Conservation (phyloP, 257 asterid species). For the Parsonsia alboflavescens region DNA sequence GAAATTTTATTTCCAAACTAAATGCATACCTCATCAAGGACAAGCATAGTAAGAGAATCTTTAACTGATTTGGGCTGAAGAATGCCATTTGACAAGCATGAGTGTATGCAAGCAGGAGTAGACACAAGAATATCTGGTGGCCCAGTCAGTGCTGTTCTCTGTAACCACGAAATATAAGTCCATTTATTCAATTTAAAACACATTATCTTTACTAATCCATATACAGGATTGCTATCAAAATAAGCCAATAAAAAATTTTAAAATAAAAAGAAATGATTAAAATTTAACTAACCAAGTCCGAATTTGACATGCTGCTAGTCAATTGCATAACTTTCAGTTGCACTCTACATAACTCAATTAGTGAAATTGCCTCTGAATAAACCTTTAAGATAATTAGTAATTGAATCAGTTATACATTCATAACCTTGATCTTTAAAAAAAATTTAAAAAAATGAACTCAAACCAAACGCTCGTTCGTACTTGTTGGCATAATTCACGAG, state of each 20-base stretch:
- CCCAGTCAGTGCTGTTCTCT: constrained; percentile 80
- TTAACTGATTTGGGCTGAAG: constrained; percentile 66
- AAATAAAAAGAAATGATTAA: not conserved
- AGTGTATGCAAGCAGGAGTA: constrained; percentile 79
- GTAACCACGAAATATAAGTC: constrained; percentile 13
- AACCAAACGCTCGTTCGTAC: constrained; percentile 25
- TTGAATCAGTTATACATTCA: not conserved
- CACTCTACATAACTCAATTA: constrained; percentile 77
- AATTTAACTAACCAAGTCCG: constrained; percentile 63
- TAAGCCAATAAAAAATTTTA: not conserved
- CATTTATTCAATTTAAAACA: not conserved
- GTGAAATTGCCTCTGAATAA: constrained; percentile 50
- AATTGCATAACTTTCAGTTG: constrained; percentile 70
- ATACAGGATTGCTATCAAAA: not conserved
- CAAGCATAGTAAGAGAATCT: constrained; percentile 72
- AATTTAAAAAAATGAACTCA: not conserved
- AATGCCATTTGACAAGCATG: constrained; percentile 53
- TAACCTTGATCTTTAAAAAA: not conserved
- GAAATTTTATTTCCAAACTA: not conserved
- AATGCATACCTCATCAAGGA: constrained; percentile 84
- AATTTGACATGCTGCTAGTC: constrained; percentile 62
- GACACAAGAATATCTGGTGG: constrained; percentile 74
- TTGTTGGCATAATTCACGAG: constrained; percentile 89
- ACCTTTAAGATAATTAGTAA: constrained; percentile 42
- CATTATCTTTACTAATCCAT: not conserved